Evolutionary conservation across 2,329 filamentous ascomycete species (phyloP).

Genomic region (Stromatinia cepivora): DNA sequence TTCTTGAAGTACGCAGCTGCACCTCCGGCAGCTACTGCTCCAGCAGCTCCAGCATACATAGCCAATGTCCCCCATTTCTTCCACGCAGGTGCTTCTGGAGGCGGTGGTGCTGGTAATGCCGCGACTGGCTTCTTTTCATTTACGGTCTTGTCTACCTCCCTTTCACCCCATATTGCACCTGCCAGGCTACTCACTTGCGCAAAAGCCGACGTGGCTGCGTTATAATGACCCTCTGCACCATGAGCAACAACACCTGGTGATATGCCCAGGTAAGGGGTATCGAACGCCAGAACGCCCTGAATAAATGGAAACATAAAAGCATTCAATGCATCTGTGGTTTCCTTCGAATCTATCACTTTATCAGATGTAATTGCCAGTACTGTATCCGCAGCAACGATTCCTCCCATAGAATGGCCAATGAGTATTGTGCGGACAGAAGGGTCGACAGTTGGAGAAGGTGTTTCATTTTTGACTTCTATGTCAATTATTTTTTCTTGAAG

Average conservation of each 20-base stretch:
- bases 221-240: slow-evolving; percentile 83
- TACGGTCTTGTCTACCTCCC: slow-evolving; percentile 41
- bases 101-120: slow-evolving; percentile 44
- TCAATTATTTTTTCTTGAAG: slow-evolving; percentile 92
- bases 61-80: slow-evolving; percentile 82
- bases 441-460: slow-evolving; percentile 80
- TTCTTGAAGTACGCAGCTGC: slow-evolving; percentile 85
- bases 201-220: slow-evolving; percentile 69
- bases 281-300: slow-evolving; percentile 86
- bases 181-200: slow-evolving; percentile 64
- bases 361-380: slow-evolving; percentile 63
- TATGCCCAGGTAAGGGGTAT: slow-evolving; percentile 88
- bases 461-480: slow-evolving; percentile 79
- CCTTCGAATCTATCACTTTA: slow-evolving; percentile 30
- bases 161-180: slow-evolving; percentile 64
- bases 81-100: slow-evolving; percentile 56
- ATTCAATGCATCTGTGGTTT: slow-evolving; percentile 42
- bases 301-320: slow-evolving; percentile 90
- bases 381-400: slow-evolving; percentile 91
- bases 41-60: slow-evolving; percentile 81
- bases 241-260: slow-evolving; percentile 81
- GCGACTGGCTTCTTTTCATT: slow-evolving; percentile 43
- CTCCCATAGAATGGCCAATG: slow-evolving; percentile 86
- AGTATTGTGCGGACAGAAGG: slow-evolving; percentile 81
- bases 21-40: slow-evolving; percentile 76